Evolutionary conservation across 768 basidiomycete species (phyloP), one percentile per base, ranked within the genome.

Genomic region (Pulveroboletus sp.): DNA sequence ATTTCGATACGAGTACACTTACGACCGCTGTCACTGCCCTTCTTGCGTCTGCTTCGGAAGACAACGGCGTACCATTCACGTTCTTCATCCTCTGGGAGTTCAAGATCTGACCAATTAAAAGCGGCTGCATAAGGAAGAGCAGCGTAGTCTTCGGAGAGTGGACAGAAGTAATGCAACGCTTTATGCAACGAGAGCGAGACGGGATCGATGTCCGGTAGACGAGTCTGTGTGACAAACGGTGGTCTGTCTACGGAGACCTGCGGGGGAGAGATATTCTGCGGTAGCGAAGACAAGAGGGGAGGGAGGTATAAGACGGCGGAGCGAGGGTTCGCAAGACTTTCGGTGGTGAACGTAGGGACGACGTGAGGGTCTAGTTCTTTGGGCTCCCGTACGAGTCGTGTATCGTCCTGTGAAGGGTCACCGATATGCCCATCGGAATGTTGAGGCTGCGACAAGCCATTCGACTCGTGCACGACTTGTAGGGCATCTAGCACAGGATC

Each of bases 61-160:
- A 82, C 90, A 10, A 98, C 95, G 53, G 84, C 84, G 64, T 95
- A 97, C 91, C 89, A 96, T 50, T 92, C 89, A 35, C 89, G 73
- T 57, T 89, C 87, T 40, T 87, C 82, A 3, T 85, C 78, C 45
- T 71, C 71, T 2, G 86, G 85, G 12, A 95, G 74, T 4, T 66
- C 62, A 2, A 95, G 72, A 39, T 86, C 78, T 15, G 67, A 60
- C 93, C 93, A 98, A 66, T 96, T 96, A 75, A 98, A 98, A 2
- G 90, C 88, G 26, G 82, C 73, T 3, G 71, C 70, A 58, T 95
- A 98, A 5, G 81, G 73, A 4, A 67, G 67, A 9, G 52, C 59
- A 0, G 91, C 85, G 55, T 95, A 96, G 31, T 80, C 65, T 12
- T 63, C 62, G 8, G 73, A 77, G 35, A 72, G 58, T 0, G 90